Evolutionary conservation across 495 filamentous ascomycete species (phyloP).

Genomic region (Daldinia grandis): DNA sequence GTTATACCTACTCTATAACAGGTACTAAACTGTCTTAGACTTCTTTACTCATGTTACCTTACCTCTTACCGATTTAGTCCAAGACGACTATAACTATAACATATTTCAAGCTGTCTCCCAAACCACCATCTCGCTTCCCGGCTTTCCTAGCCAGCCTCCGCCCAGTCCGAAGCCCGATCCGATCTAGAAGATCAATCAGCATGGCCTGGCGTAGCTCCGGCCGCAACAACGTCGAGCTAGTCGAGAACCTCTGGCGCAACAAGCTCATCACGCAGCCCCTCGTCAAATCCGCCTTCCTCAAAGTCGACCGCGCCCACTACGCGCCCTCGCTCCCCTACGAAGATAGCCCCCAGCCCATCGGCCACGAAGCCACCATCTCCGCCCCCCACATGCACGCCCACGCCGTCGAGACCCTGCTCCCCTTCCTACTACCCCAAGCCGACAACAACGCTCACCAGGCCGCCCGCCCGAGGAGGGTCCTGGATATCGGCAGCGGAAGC

Average conservation of each 20-base stretch:
- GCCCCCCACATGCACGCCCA: slow-evolving; percentile 98
- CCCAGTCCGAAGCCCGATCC: not conserved
- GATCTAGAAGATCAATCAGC: not conserved
- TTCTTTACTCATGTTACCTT: not conserved
- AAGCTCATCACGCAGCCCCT: slow-evolving; percentile 73
- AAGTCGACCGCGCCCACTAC: slow-evolving; percentile 91
- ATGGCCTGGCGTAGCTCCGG: slow-evolving; percentile 97
- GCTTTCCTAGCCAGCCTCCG: slow-evolving; percentile 7
- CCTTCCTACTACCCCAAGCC: slow-evolving; percentile 57
- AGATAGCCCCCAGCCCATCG: slow-evolving; percentile 91
- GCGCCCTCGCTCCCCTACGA: slow-evolving; percentile 73
- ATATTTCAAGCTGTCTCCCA: slow-evolving; percentile 16
- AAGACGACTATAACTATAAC: not conserved
- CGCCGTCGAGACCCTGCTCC: slow-evolving; percentile 73
- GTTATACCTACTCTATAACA: not conserved
- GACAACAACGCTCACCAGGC: slow-evolving; percentile 39
- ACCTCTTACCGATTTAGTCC: not conserved
- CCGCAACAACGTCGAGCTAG: slow-evolving; percentile 74
- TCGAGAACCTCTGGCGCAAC: slow-evolving; percentile 79
- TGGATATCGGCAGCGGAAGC: slow-evolving; percentile 90
- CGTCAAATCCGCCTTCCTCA: slow-evolving; percentile 81
- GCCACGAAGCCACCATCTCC: slow-evolving; percentile 87
- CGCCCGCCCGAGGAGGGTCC: slow-evolving; percentile 58
- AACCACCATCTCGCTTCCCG: slow-evolving; percentile 10
- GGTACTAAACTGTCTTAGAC: not conserved